These are phyloP conservation scores for Colletotrichum echinochloae DNA, from an alignment of 2,329 filamentous ascomycete genomes.

Conservation along the genomic window DNA sequence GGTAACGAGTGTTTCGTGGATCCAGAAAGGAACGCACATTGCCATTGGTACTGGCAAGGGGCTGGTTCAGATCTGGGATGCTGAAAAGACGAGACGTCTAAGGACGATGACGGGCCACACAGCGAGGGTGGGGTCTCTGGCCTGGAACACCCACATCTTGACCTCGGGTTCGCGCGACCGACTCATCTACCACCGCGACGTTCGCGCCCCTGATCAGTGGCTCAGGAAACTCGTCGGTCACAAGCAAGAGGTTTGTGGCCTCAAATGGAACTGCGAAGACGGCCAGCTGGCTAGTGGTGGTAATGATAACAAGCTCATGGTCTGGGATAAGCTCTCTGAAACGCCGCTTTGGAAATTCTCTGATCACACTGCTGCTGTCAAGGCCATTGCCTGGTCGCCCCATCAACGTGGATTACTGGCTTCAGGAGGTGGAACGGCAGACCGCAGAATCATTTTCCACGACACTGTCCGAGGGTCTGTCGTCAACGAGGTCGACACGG, in stretches of 20 bases:
- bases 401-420: slow-evolving; percentile 95
- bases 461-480: slow-evolving; percentile 87
- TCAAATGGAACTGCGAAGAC: slow-evolving; percentile 97
- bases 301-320: slow-evolving; percentile 98
- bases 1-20: slow-evolving; percentile 98
- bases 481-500: slow-evolving; percentile 92
- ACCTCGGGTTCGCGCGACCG: slow-evolving; percentile 95
- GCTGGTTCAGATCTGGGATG: slow-evolving; percentile 97
- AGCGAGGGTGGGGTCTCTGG: slow-evolving; percentile 89
- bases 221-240: slow-evolving; percentile 89
- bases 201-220: slow-evolving; percentile 92
- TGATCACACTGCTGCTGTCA: slow-evolving; percentile 95
- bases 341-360: slow-evolving; percentile 94
- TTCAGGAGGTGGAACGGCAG: slow-evolving; percentile 94
- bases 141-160: slow-evolving; percentile 98
- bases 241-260: slow-evolving; percentile 96
- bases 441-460: slow-evolving; percentile 97
- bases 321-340: slow-evolving; percentile 97
- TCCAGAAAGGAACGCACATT: slow-evolving; percentile 95
- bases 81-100: slow-evolving; percentile 83
- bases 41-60: slow-evolving; percentile 96
- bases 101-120: slow-evolving; percentile 98
- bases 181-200: slow-evolving; percentile 94
- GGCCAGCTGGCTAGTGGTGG: slow-evolving; percentile 94
- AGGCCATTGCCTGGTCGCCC: slow-evolving; percentile 97